Conservation (phyloP, 495 filamentous ascomycete genomes). For the Xylaria curta region DNA sequence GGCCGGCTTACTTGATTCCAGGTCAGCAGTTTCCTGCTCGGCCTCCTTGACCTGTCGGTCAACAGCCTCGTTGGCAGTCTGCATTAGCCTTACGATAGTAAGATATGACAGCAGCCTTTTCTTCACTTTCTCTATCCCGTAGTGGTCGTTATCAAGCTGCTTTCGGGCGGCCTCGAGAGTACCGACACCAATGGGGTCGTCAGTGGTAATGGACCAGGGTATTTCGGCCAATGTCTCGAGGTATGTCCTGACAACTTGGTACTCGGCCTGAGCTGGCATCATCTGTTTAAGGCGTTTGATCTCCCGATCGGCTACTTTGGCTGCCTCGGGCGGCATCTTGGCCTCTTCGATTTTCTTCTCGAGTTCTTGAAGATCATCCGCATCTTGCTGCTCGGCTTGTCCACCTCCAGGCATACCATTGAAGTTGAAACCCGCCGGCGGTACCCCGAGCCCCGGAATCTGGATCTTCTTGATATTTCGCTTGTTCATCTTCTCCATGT, state of each 20-base stretch:
- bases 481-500: slow-evolving; percentile 52
- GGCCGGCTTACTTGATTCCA: slow-evolving; percentile 48
- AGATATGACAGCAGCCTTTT: slow-evolving; percentile 95
- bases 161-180: slow-evolving; percentile 81
- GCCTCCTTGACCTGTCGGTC: slow-evolving; percentile 75
- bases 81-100: slow-evolving; percentile 92
- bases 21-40: slow-evolving; percentile 61
- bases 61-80: slow-evolving; percentile 79
- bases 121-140: slow-evolving; percentile 96
- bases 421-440: slow-evolving; percentile 58
- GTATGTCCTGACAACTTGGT: slow-evolving; percentile 92
- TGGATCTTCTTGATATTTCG: slow-evolving; percentile 59
- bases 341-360: slow-evolving; percentile 86
- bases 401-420: slow-evolving; percentile 43
- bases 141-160: slow-evolving; percentile 95
- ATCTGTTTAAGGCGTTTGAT: slow-evolving; percentile 90
- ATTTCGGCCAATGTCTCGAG: slow-evolving; percentile 94
- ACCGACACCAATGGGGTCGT: slow-evolving; percentile 83
- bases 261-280: slow-evolving; percentile 93
- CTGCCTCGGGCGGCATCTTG: slow-evolving; percentile 68
- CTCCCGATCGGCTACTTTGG: slow-evolving; percentile 88
- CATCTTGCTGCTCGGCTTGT: slow-evolving; percentile 40
- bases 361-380: slow-evolving; percentile 76
- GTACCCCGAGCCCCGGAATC: slow-evolving; percentile 48
- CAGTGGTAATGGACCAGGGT: slow-evolving; percentile 86